Base-by-base conservation (phyloP, 495 filamentous ascomycete genomes). In the Penicillium daleae region DNA sequence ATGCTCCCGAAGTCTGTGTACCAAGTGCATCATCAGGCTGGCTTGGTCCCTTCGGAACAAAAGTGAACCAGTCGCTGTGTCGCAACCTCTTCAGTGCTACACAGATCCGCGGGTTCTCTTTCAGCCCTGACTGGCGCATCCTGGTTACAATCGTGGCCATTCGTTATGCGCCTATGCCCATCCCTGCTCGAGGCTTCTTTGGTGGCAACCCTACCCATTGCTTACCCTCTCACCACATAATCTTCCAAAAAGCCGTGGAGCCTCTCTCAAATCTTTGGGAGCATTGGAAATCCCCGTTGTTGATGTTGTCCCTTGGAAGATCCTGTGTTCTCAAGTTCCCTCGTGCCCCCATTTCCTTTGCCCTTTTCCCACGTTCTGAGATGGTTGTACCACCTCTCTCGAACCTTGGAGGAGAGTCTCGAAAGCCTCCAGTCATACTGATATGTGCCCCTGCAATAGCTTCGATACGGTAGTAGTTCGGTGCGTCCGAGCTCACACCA, bases 401-500 rank as follows among this genome's bases (percentile, higher is more conserved):
- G n/a, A 49, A 49, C 24, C 56, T 65, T 57, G 24, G 27, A 12
- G 26, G 32, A 26, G 57, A 33, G 31, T 42, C 26, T 21, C 32
- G 39, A 27, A 59, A 35, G 32, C 39, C 19, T 54, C 48, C 60
- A 66, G 65, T 66, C 37, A 50, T 7, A 71, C 71, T 75, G 57
- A 72, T 63, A 50, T 56, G 55, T 64, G 62, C 48, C 62, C 60
- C 61, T 61, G 50, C 32, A 42, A 66, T 73, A 81, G 71, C 72
- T 72, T 66, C 77, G 70, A 60, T 71, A 78, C 65, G 66, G 57
- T 59, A 70, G 60, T 56, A 70, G 60, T 56, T 66, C 70, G 57
- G 67, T 61, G 35, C 72, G 66, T 57, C 66, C 63, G 42, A 64
- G 68, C 54, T 61, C 75, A 49, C 76, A 79, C 39, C 76, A 74